phyloP scores from a whole-genome alignment of 2,329 filamentous ascomycete genomes.

The Claviceps pusilla region DNA sequence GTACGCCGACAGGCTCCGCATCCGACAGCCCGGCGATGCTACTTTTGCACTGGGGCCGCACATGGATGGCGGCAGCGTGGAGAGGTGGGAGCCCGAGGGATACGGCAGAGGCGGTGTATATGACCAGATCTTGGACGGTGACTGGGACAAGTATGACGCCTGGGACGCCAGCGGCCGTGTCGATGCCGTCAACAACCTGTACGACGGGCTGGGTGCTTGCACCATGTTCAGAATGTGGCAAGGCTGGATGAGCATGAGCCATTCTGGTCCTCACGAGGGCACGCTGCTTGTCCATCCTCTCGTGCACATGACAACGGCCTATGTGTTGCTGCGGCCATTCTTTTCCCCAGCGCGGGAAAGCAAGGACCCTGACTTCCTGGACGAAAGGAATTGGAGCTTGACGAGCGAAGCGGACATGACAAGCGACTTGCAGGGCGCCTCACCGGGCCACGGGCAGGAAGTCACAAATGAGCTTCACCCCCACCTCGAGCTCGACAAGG shows the following conservation, averaged over 20 bases:
- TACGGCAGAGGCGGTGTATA: slow-evolving; percentile 58
- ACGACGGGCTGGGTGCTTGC: slow-evolving; percentile 68
- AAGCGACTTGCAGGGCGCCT: slow-evolving; percentile 54
- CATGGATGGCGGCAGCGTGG: slow-evolving; percentile 57
- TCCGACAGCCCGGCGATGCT: slow-evolving; percentile 55
- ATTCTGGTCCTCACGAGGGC: slow-evolving; percentile 58
- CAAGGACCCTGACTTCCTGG: slow-evolving; percentile 24
- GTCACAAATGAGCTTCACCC: slow-evolving; percentile 54
- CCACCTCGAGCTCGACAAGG: slow-evolving; percentile 49
- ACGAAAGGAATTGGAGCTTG: slow-evolving; percentile 45
- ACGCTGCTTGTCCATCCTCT: slow-evolving; percentile 73
- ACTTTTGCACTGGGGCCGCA: slow-evolving; percentile 60
- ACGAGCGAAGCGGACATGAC: slow-evolving; percentile 30
- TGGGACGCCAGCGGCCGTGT: slow-evolving; percentile 64
- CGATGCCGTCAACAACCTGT: slow-evolving; percentile 55
- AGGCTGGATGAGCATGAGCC: slow-evolving; percentile 72
- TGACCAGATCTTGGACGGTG: slow-evolving; percentile 53
- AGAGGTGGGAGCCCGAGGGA: slow-evolving; percentile 57
- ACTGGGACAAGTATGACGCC: slow-evolving; percentile 69
- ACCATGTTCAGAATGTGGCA: slow-evolving; percentile 80
- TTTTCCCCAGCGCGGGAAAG: slow-evolving; percentile 40
- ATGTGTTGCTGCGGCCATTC: slow-evolving; percentile 71
- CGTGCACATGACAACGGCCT: slow-evolving; percentile 59
- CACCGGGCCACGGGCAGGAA: slow-evolving; percentile 55
- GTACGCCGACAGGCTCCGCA: slow-evolving; percentile 59